Evolutionary conservation across 1,139 yeast genomes (phyloP), one percentile per base, ranked within the genome.

Genomic region (Magnusiomyces suaveolens): DNA sequence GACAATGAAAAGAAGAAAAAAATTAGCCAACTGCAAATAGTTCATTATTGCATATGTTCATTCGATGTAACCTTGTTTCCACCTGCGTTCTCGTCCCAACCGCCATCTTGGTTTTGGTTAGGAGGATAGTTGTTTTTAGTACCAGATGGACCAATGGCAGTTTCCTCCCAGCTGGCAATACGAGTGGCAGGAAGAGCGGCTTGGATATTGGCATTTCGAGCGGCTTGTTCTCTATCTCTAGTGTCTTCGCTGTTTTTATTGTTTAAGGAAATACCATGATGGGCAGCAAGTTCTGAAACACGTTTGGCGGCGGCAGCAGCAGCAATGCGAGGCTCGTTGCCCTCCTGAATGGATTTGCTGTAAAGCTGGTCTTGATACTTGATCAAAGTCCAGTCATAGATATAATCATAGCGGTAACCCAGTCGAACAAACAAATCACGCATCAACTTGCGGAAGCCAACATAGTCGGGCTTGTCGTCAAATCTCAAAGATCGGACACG

Each of bases 321-420:
- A 24, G 32, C 47, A 16, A 24, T 14, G 16, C 24, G 20, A 24
- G 29, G 47, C 4, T 43, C 47, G 51, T n/a, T 51, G 58, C 48
- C 52, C 55, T 52, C 53, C 52, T 43, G 48, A 58, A 52, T 69
- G 73, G 54, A 69, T 73, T 58, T 74, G 78, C 58, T 76, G 79
- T 64, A 74, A 66, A 62, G 82, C 76, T 71, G 83, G 81, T 72
- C 41, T 18, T 84, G 80, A 72, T 84, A 84, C 74, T 87, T 83
- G 73, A 87, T 84, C 66, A 90, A 81, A 38, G 97, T 90, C 98
- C 98, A 92, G 72, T 92, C 98, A 72, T 89, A 92, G 25, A 92
- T 83, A 71, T 89, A 92, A 72, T 92, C 98, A 70, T 90, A 92
- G 63, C 87, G 83, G 71, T 88, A 92, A 59, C 88, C 88, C 69